Conservation (phyloP, 306 rosid genomes). For the Psophocarpus tetragonolobus region DNA sequence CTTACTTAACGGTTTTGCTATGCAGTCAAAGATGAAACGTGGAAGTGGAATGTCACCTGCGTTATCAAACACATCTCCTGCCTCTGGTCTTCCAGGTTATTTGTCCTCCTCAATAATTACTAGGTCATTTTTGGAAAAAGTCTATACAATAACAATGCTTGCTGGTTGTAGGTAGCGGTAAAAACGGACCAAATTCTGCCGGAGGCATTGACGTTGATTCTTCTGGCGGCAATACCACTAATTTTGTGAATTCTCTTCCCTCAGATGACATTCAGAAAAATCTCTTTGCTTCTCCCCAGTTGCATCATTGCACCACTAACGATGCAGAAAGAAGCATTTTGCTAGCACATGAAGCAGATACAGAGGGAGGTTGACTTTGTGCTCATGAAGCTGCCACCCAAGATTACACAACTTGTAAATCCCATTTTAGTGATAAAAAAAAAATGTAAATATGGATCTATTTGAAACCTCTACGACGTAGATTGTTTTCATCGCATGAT, state of each 20-base stretch:
- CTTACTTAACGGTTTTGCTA: slow-evolving; percentile 31
- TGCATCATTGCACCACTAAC: slow-evolving; percentile 53
- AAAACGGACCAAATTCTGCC: slow-evolving; percentile 52
- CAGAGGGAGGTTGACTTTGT: slow-evolving; percentile 35
- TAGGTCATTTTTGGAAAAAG: background rate
- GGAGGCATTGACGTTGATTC: slow-evolving; percentile 58
- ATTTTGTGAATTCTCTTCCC: slow-evolving; percentile 35
- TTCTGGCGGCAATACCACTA: slow-evolving; percentile 31
- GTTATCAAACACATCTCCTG: slow-evolving; percentile 36
- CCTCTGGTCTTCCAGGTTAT: slow-evolving; percentile 58
- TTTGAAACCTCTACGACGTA: background rate
- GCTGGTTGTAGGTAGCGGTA: slow-evolving; percentile 52
- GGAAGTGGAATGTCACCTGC: slow-evolving; percentile 62
- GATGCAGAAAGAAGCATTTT: slow-evolving; percentile 51
- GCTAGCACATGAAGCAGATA: slow-evolving; percentile 42
- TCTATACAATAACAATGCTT: background rate
- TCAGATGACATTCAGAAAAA: slow-evolving; percentile 48
- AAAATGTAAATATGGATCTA: slow-evolving; percentile 1
- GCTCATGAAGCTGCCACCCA: no score
- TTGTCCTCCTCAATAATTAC: slow-evolving; percentile 17
- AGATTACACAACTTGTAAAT: slow-evolving; percentile 11
- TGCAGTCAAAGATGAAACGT: slow-evolving; percentile 87
- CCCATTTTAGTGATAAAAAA: background rate
- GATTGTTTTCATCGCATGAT: background rate
- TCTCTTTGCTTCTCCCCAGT: slow-evolving; percentile 57